Evolutionary conservation across 2,329 filamentous ascomycete genomes (phyloP), one percentile per base, ranked within the genome.

Genomic region (Fusarium floridanum): DNA sequence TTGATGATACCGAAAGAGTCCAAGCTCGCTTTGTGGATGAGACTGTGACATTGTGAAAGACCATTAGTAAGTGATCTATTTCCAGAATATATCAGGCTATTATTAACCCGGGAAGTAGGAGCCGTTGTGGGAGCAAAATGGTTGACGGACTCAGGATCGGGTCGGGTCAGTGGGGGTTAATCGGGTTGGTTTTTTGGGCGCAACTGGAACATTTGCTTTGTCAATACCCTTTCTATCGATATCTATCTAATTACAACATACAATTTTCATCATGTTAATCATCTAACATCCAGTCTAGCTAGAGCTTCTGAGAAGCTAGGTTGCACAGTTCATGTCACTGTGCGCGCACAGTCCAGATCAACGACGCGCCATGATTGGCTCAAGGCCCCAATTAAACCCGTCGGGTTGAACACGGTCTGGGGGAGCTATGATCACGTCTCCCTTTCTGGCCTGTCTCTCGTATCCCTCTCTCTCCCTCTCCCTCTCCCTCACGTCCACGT

Each of bases 361-460:
- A 41, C 20, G 14, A 48, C 36, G 41, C 22, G 22, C 11, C 53
- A 34, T 75, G 63, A 75, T 75, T 75, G 73, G 73, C 36, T 17
- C 11, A 1, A 34, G 12, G 22, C 24, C 37, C 66, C 45, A 61
- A 67, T 55, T 55, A 34, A 66, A 73, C 68, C 64, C 57, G 34
- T 32, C 64, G 29, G 34, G 32, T 39, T 75, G 41, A 43, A 75
- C 50, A 64, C 62, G 50, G 66, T 64, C 72, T 24, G 60, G 56
- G 61, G 53, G 36, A 75, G 72, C 61, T 67, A 63, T 68, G 65
- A 73, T 64, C 61, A 57, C 59, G 56, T 73, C 73, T 75, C 73
- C 72, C 73, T 75, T 62, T 59, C 63, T 34, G 37, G 61, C 37
- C 41, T 73, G 62, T 75, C 68, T 67, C 71, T 74, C 65, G 69